phyloP scores from a whole-genome alignment of 257 asterid genomes.

The Solanum appendiculatum region DNA sequence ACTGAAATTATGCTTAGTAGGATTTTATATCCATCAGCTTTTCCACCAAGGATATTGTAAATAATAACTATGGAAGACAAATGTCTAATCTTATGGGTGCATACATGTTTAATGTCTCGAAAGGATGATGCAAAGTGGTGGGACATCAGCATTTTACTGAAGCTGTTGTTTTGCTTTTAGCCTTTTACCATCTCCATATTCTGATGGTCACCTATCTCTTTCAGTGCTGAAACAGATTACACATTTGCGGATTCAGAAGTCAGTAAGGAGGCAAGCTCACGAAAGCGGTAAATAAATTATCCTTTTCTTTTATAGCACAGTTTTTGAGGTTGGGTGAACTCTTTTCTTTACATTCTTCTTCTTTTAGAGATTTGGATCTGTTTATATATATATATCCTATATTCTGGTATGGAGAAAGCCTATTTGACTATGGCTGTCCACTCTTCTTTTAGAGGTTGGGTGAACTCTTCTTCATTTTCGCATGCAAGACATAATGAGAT shows the following conservation, averaged over 20 bases:
- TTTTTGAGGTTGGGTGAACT: neutral
- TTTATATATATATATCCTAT: neutral
- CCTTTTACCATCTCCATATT: neutral
- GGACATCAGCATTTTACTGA: neutral
- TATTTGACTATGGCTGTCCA: neutral
- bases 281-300: slow-evolving; percentile 7
- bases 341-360: neutral
- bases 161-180: neutral
- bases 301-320: neutral
- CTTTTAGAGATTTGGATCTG: neutral
- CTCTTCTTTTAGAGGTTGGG: too few species aligned
- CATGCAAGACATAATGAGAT: neutral
- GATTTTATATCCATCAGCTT: neutral
- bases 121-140: neutral
- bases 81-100: neutral
- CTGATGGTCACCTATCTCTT: neutral
- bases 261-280: slow-evolving; percentile 11
- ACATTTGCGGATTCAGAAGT: slow-evolving; percentile 13
- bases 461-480: too few species aligned
- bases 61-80: neutral
- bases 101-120: neutral
- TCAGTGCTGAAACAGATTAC: slow-evolving; percentile 12
- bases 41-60: neutral
- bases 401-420: neutral
- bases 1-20: too few species aligned